Evolutionary conservation across 352 stramenopile genomes (phyloP), one percentile per base, ranked within the genome.

Genomic region (Pythium biforme): DNA sequence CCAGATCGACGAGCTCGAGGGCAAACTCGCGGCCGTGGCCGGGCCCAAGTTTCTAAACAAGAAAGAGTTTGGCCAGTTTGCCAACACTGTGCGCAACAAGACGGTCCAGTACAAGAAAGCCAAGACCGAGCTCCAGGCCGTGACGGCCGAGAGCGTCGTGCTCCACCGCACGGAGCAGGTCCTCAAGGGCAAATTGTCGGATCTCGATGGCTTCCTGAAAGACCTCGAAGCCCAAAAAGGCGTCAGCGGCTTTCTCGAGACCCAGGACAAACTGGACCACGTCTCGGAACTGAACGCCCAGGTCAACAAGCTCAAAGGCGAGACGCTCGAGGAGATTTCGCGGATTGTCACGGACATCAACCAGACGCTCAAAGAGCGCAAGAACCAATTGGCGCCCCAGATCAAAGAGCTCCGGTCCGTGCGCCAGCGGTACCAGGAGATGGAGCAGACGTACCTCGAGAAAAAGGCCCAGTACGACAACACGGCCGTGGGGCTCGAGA

Each of bases 261-360:
- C 89, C 12, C 81, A 97, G 66, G 77, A 89, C 17, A 85, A 91
- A 54, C 79, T 98, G 26, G 89, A 97, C 62, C 72, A 86, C 40
- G 79, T 97, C 23, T 92, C 88, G 26, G 86, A 96, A 64, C 74
- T 89, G 71, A 97, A 96, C 46, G 80, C 86, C 19, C 76, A 89
- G 46, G 77, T 97, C 45, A 97, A 98, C 71, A 81, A 93, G 59
- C 64, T 92, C 34, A 98, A 98, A 63, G 87, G 86, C 11, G 79
- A 96, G 69, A 98, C 89, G 27, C 80, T 98, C 17, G 92, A 98
- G 62, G 94, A 98, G 60, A 98, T 98, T 52, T 97, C 89, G 40
- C 76, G 74, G 22, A 83, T 97, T 33, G 92, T 98, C 15, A 89
- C 90, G 9, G 81, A 97, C 49, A 97, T 98, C 51, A 96, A 95